Percentiles rank a stretch among this genome's conserved stretches.
These are phyloP conservation scores for Trichoderma asperellum DNA, from an alignment of 2,329 filamentous ascomycete genomes.

Conservation along the genomic window DNA sequence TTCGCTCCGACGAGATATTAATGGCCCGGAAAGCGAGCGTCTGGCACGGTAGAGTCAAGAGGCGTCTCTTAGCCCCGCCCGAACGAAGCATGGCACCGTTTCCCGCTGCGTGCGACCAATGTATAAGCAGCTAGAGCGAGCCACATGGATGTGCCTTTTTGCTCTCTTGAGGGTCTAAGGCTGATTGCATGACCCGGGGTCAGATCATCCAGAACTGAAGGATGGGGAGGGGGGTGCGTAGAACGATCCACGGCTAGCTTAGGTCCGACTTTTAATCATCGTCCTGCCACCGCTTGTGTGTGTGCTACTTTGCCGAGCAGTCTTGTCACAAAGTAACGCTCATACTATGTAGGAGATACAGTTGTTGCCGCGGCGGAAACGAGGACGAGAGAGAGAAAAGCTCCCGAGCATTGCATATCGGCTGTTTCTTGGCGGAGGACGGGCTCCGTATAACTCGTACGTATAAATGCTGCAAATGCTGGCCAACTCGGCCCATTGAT, in stretches of 20 bases:
- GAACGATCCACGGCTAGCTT: slow-evolving; percentile 7
- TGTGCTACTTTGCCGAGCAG: not conserved
- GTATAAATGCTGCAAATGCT: not conserved
- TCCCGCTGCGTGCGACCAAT: slow-evolving; percentile 23
- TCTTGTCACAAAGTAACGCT: not conserved
- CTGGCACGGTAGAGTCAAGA: not conserved
- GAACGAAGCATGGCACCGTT: slow-evolving; percentile 10
- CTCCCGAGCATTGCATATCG: not conserved
- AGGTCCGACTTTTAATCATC: slow-evolving; percentile 4
- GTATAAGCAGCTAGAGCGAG: slow-evolving; percentile 22
- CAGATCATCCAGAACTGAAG: slow-evolving; percentile 13
- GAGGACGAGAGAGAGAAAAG: not conserved
- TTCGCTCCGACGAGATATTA: slow-evolving; percentile 11
- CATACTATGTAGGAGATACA: not conserved
- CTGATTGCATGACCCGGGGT: slow-evolving; percentile 24
- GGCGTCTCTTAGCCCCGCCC: not conserved
- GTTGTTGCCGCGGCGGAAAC: not conserved
- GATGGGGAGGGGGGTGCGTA: slow-evolving; percentile 7
- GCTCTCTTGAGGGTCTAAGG: slow-evolving; percentile 17
- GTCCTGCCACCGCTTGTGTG: not conserved
- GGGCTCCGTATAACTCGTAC: slow-evolving; percentile 1
- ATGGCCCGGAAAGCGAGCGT: slow-evolving; percentile 9
- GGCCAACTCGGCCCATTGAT: slow-evolving; percentile 18
- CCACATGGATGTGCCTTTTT: slow-evolving; percentile 16
- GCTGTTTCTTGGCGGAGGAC: not conserved